phyloP scores from a whole-genome alignment of 176 grass and related monocot genomes.

The Triticum dicoccoides region DNA sequence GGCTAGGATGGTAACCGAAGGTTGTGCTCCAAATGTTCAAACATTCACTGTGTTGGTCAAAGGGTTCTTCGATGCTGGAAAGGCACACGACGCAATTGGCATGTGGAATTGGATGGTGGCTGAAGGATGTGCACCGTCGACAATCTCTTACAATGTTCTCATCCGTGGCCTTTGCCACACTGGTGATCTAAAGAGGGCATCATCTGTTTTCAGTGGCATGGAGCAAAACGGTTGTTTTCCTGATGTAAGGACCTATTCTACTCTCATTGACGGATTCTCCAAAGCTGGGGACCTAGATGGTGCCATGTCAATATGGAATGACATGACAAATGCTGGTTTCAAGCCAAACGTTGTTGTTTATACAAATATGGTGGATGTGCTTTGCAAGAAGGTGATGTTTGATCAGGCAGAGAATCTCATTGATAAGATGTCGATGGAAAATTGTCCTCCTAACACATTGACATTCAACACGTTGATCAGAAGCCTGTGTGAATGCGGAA shows the following conservation, averaged over 20 bases:
- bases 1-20: slow-evolving; percentile 66
- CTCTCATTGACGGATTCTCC: slow-evolving; percentile 71
- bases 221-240: slow-evolving; percentile 47
- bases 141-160: slow-evolving; percentile 74
- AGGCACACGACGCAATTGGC: slow-evolving; percentile 46
- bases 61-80: slow-evolving; percentile 51
- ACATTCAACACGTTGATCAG: slow-evolving; percentile 77
- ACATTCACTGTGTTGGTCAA: slow-evolving; percentile 57
- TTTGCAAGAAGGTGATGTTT: slow-evolving; percentile 78
- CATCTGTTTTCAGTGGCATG: slow-evolving; percentile 54
- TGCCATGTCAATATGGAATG: slow-evolving; percentile 65
- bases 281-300: slow-evolving; percentile 62
- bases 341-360: slow-evolving; percentile 87
- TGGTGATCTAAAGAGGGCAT: slow-evolving; percentile 40
- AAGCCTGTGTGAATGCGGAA: slow-evolving; percentile 66
- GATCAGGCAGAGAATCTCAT: slow-evolving; percentile 69
- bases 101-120: slow-evolving; percentile 76
- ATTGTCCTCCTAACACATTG: slow-evolving; percentile 64
- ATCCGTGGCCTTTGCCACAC: slow-evolving; percentile 61
- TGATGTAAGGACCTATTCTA: slow-evolving; percentile 58
- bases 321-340: slow-evolving; percentile 57
- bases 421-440: slow-evolving; percentile 55
- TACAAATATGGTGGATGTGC: slow-evolving; percentile 67
- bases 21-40: slow-evolving; percentile 57
- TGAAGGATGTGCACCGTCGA: slow-evolving; percentile 53